A percentile compares a stretch with the other conserved stretches of the same genome.
These are phyloP conservation scores for Selaginella moellendorffii DNA, from an alignment of 75 land plant species.

Conservation along the genomic window DNA sequence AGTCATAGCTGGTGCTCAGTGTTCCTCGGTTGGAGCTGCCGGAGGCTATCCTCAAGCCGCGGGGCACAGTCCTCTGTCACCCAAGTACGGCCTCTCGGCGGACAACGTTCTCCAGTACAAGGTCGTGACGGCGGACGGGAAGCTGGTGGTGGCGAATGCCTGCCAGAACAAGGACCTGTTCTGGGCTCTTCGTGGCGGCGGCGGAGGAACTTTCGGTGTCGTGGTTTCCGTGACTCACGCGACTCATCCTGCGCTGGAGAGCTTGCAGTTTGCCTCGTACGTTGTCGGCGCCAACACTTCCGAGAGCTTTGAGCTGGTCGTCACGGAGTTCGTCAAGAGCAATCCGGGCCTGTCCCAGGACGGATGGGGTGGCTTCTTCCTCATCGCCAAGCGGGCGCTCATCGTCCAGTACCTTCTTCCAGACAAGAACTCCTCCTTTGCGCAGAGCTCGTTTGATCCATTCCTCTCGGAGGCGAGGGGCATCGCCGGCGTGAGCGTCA, in stretches of 20 bases:
- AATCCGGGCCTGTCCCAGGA: neutral
- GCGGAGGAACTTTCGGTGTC: conserved; percentile 7
- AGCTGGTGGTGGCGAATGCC: neutral
- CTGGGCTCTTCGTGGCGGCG: conserved; percentile 5
- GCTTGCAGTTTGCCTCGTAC: neutral
- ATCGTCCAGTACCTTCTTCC: neutral
- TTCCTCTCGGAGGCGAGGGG: neutral
- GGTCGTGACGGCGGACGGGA: conserved; percentile 4
- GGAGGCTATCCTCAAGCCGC: conserved; percentile 5
- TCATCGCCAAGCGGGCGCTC: neutral
- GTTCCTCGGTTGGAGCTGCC: conserved; percentile 2
- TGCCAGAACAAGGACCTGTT: conserved; percentile 8
- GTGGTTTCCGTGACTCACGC: neutral
- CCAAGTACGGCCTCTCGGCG: neutral
- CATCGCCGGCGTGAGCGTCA: neutral
- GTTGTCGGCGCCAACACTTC: neutral
- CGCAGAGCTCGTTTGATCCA: neutral
- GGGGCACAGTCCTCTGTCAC: conserved; percentile 9
- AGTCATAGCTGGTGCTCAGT: neutral
- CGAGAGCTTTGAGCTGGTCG: neutral
- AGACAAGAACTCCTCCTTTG: neutral
- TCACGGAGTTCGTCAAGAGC: neutral
- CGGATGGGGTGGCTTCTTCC: neutral
- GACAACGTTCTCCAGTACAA: conserved; percentile 1
- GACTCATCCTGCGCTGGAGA: neutral